These are phyloP conservation scores for Discostella pseudostelligera DNA, from an alignment of 108 stramenopile genomes.

Conservation along the genomic window DNA sequence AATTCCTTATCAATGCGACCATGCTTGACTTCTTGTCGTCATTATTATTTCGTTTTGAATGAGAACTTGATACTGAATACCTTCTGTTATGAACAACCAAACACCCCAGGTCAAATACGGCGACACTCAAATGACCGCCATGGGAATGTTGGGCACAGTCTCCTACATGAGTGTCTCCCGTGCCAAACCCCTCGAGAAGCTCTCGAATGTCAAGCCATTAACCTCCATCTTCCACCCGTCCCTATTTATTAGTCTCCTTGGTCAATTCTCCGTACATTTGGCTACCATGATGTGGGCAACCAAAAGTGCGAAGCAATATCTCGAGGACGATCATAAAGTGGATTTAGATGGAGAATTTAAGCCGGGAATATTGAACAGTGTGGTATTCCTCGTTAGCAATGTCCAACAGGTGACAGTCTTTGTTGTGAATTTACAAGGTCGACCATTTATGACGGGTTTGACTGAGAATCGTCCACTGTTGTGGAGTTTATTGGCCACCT, in stretches of 20 bases:
- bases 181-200: slow-evolving; percentile 90
- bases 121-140: slow-evolving; percentile 95
- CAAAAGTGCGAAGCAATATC: slow-evolving; percentile 68
- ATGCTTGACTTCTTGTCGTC: background rate
- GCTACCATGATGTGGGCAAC: slow-evolving; percentile 87
- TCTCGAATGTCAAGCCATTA: slow-evolving; percentile 90
- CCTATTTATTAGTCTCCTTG: slow-evolving; percentile 88
- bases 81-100: too few relatives aligned
- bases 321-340: slow-evolving; percentile 78
- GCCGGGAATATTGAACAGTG: slow-evolving; percentile 86
- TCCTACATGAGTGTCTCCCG: slow-evolving; percentile 95
- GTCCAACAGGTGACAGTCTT: slow-evolving; percentile 97
- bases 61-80: background rate
- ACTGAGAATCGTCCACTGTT: slow-evolving; percentile 93
- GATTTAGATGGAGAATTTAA: slow-evolving; percentile 93
- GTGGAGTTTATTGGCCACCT: slow-evolving; percentile 89
- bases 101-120: slow-evolving; percentile 76
- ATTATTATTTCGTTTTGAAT: background rate
- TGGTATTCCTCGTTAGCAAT: slow-evolving; percentile 94
- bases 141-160: slow-evolving; percentile 88
- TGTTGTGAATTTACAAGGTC: slow-evolving; percentile 97
- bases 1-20: background rate
- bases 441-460: slow-evolving; percentile 98
- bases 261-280: slow-evolving; percentile 93
- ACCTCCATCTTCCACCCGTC: slow-evolving; percentile 96